phyloP scores from a whole-genome alignment of 352 stramenopile genomes.

The Peronospora farinosa region DNA sequence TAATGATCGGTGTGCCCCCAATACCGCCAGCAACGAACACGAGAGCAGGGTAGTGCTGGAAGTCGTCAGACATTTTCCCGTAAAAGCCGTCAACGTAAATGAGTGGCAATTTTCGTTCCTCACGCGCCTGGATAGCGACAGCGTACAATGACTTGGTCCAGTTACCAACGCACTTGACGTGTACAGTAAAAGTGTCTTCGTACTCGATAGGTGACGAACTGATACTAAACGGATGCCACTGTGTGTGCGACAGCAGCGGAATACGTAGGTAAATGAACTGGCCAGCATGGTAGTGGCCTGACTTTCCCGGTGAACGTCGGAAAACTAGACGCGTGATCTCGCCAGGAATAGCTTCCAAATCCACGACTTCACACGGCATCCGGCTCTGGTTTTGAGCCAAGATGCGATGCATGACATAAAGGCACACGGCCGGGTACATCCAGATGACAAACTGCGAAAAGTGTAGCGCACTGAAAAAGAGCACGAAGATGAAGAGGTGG shows the following conservation, averaged over 20 bases:
- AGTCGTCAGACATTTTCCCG: conserved; percentile 78
- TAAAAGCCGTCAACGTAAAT: conserved; percentile 83
- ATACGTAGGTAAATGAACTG: conserved; percentile 78
- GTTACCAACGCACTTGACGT: conserved; percentile 73
- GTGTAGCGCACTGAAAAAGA: conserved; percentile 59
- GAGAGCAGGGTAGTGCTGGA: conserved; percentile 74
- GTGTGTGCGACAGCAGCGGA: conserved; percentile 57
- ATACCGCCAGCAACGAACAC: conserved; percentile 83
- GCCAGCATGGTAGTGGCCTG: conserved; percentile 73
- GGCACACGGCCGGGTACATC: conserved; percentile 74
- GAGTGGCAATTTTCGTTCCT: conserved; percentile 72
- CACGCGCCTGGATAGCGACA: conserved; percentile 64
- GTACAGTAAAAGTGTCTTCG: conserved; percentile 78
- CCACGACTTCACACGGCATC: conserved; percentile 69
- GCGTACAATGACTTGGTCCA: conserved; percentile 74
- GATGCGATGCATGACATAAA: conserved; percentile 82
- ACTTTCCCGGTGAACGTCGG: conserved; percentile 60
- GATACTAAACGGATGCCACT: conserved; percentile 86
- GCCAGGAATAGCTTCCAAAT: conserved; percentile 75
- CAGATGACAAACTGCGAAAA: conserved; percentile 79
- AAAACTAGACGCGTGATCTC: conserved; percentile 82
- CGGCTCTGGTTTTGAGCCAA: conserved; percentile 58
- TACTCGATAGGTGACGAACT: conserved; percentile 80
- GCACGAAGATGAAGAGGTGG: conserved; percentile 81
- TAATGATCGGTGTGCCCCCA: conserved; percentile 85